Base-by-base conservation (phyloP, 23 red algal species). In the Gracilariopsis chorda region DNA sequence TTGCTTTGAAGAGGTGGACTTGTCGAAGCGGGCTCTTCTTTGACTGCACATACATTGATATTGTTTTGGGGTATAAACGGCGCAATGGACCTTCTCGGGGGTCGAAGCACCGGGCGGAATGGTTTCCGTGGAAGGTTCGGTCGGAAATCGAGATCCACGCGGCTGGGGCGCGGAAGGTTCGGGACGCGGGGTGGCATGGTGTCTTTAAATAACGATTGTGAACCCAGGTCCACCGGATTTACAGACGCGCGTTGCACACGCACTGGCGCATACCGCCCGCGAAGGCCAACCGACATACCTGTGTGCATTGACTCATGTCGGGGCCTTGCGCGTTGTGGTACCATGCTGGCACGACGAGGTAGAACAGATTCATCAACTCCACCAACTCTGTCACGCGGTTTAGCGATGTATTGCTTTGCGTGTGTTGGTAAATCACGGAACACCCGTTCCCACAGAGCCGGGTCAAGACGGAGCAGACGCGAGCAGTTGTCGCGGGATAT, bases 401-500 rank as follows among this genome's bases (percentile, higher is more conserved):
- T 70, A 16, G 63, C 63, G 43, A 70, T 70, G 63, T 70, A 41
- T 37, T 70, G 63, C 63, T 70, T 33, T 14, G 63, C 63, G 24
- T 28, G 39, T 33, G 12, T 3, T 1, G 63, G 63, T 37, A 70
- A 42, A 3, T 42, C 4, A 2, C 20, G 14, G 3, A 42, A 70
- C 34, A 70, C 63, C 63, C 43, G 35, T 19, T 10, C 34, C 20
- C 63, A 33, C 63, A 70, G 33, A 16, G 34, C 63, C 27, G 63
- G 63, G 16, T 70, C 63, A 1, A 70, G 63, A 12, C 43, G 35
- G 23, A 70, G 33, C 63, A 70, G 23, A 16, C 63, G 63, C 20
- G 35, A 70, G 47, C 73, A 78, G 28, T 78, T 78, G 41, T 74
- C 70, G 40, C 84, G 46, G 7, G 84, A 88, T 7, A 88, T n/a